Percentiles rank a stretch among this genome's conserved stretches.
Evolutionary conservation across 1,284 basidiomycete genomes (phyloP).

Genomic region (Gymnopus androsaceus): DNA sequence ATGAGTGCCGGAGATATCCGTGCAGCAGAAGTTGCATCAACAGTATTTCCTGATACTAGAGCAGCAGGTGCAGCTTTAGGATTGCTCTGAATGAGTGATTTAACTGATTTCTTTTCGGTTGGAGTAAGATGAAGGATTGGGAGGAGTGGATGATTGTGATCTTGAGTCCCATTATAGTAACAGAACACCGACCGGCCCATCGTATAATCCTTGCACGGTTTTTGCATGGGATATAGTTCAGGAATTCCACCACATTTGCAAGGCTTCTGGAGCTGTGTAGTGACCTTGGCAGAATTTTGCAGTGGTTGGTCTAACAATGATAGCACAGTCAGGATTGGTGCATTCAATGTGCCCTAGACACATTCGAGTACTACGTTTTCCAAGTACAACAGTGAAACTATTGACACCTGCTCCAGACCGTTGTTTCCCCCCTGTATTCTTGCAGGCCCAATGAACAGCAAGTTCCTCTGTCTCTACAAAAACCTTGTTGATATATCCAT

Average conservation of each 20-base stretch:
- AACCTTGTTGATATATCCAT: neutral
- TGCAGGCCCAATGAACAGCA: neutral
- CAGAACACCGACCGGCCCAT: too few species aligned
- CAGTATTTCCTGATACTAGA: conserved; percentile 7
- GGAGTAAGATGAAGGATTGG: neutral
- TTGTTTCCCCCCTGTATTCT: neutral
- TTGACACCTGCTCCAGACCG: neutral
- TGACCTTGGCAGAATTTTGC: neutral
- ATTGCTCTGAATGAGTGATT: neutral
- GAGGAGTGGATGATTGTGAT: neutral
- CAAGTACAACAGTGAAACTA: neutral
- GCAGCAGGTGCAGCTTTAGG: neutral
- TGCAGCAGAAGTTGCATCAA: neutral
- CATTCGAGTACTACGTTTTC: neutral
- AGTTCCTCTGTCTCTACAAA: neutral
- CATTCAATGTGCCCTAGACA: neutral
- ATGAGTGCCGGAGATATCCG: neutral
- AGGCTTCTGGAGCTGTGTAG: neutral
- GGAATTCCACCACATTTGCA: neutral
- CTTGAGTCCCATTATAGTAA: neutral
- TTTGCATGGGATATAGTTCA: neutral
- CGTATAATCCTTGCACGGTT: neutral
- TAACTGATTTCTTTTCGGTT: neutral
- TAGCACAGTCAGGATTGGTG: neutral
- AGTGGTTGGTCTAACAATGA: neutral